Percentiles rank a stretch among this genome's conserved stretches.
phyloP scores from a whole-genome alignment of 768 basidiomycete species.

The Russula compacta region DNA sequence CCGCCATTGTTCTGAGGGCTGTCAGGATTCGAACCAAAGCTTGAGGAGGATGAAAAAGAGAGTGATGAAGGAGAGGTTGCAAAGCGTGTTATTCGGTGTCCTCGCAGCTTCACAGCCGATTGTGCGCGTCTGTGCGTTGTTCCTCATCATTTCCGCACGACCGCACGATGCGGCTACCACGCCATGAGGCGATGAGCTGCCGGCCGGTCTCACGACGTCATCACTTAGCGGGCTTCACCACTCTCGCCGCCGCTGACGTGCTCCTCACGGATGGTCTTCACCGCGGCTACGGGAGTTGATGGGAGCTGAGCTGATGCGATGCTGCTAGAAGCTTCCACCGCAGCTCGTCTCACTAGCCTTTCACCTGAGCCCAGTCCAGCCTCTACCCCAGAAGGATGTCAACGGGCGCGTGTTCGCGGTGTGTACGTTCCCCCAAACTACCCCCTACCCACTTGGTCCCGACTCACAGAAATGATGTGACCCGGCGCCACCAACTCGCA shows the following conservation, averaged over 20 bases:
- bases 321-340: background rate
- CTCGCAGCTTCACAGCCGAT: slow-evolving; percentile 1
- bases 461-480: background rate
- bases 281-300: too few relatives aligned
- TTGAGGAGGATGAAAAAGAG: background rate
- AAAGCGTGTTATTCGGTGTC: background rate
- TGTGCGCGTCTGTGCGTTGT: background rate
- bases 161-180: background rate
- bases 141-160: background rate
- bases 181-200: background rate
- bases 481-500: background rate
- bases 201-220: slow-evolving; percentile 5
- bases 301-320: background rate
- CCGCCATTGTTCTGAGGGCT: slow-evolving; percentile 2
- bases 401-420: background rate
- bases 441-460: background rate
- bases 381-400: background rate
- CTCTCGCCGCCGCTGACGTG: background rate
- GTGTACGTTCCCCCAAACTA: background rate
- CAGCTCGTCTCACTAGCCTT: background rate
- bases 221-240: background rate
- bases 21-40: slow-evolving; percentile 9
- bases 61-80: background rate
- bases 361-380: background rate
- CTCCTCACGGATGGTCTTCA: background rate